Percentiles rank a stretch among this genome's conserved stretches.
Conservation (phyloP, 805 yeast genomes). For the Saturnispora serradocipensis region DNA sequence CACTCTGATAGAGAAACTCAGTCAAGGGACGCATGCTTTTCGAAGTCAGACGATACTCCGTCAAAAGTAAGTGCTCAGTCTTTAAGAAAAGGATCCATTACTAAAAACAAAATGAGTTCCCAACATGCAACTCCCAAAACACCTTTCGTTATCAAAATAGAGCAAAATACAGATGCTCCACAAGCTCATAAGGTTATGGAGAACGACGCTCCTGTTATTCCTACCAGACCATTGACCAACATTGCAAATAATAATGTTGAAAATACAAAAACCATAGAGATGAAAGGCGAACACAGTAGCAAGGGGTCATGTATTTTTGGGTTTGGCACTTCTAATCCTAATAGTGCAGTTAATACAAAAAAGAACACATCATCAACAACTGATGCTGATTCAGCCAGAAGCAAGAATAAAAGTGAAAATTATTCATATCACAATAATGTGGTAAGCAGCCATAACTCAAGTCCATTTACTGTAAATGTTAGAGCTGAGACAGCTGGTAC, state of each 20-base stretch:
- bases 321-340: not conserved
- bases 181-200: not conserved
- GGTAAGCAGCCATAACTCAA: slow-evolving; percentile 1
- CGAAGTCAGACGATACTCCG: not conserved
- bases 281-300: not conserved
- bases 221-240: not conserved
- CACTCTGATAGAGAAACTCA: not conserved
- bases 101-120: not conserved
- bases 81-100: not conserved
- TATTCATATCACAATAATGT: not conserved
- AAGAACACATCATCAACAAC: not conserved
- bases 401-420: not conserved
- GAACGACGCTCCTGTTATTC: not conserved
- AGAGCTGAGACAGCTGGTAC: slow-evolving; percentile 7
- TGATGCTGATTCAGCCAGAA: not conserved
- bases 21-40: not conserved
- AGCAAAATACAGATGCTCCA: not conserved
- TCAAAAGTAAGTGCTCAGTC: not conserved
- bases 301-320: not conserved
- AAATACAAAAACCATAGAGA: not conserved
- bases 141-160: not conserved
- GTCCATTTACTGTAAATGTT: slow-evolving; percentile 3
- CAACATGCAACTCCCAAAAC: not conserved
- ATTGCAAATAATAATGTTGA: not conserved
- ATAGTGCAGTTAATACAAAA: not conserved